Base-by-base conservation (phyloP, 1,284 basidiomycete genomes). In the Exobasidium cylindrosporum region DNA sequence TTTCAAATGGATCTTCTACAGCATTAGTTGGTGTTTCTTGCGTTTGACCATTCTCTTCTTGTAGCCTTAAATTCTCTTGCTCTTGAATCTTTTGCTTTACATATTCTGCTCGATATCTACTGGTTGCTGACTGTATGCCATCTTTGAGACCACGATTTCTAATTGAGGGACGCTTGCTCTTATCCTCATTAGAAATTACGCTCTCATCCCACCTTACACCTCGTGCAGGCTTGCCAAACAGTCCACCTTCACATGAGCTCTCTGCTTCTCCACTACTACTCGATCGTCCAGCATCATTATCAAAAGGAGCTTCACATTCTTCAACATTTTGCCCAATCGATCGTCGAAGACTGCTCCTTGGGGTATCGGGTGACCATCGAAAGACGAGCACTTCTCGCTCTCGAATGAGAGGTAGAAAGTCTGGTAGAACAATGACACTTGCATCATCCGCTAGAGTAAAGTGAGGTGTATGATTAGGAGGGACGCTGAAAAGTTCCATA, bases 311-410 rank as follows among this genome's bases (percentile, higher is more conserved):
- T 67, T 54, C 63, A n/a, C 3, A 35, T 49, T 0, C 54, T 55
- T 6, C 35, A 44, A 40, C 35, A 40, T 7, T 7, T 17, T 40
- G 35, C 10, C 35, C 35, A 40, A 23, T 26, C 29, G 24, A 69
- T 35, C 29, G 17, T 60, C 31, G n/a, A 53, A 62, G 62, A 44
- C 58, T 69, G 47, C 64, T 62, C 30, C 63, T 66, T 32, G 65
- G 68, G 2, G 71, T 73, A 17, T 70, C 64, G 10, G 72, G 64
- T 1, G 63, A 60, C 76, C 76, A 78, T n/a, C 73, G 70, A 32
- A 78, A 67, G 31, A 72, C 65, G 23, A 78, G 57, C 6, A 76
- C 60, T 44, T 78, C 76, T 23, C 76, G 64, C 49, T 78, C 76
- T 50, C 71, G 68, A 6, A 78, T 62, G 47, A 74, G 74, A 4